phyloP scores from a whole-genome alignment of 495 filamentous ascomycete species.

The Neurospora sp. region DNA sequence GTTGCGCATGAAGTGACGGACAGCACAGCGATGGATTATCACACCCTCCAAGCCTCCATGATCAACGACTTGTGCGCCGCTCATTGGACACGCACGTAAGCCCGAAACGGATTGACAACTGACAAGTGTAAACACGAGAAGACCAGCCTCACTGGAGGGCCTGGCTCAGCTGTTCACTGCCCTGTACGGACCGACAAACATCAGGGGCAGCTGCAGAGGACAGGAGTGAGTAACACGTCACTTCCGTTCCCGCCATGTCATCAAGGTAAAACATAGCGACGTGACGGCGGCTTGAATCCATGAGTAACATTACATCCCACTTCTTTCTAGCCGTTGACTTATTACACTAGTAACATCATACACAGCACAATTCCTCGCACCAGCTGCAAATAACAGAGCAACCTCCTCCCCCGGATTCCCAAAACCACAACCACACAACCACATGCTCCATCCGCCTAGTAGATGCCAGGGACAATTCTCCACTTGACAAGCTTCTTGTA shows the following conservation, averaged over 20 bases:
- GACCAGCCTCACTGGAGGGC: neutral
- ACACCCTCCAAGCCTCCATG: neutral
- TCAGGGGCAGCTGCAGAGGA: neutral
- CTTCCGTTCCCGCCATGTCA: neutral
- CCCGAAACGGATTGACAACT: neutral
- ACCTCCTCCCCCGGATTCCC: neutral
- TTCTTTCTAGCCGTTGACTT: neutral
- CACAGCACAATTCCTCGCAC: neutral
- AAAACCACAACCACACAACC: neutral
- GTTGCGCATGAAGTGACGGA: neutral
- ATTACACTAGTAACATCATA: neutral
- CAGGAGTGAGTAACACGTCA: neutral
- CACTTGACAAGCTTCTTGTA: slow-evolving; percentile 77
- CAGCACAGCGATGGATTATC: neutral
- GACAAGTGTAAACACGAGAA: neutral
- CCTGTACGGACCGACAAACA: neutral
- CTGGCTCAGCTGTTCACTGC: neutral
- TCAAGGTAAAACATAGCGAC: neutral
- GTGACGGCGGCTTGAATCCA: neutral
- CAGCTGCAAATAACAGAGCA: neutral
- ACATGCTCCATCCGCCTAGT: slow-evolving; percentile 38
- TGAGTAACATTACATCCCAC: neutral
- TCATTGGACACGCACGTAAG: neutral
- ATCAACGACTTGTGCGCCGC: neutral
- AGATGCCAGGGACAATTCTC: slow-evolving; percentile 85